phyloP scores from a whole-genome alignment of 1,284 basidiomycete species.

The Tilletia indica region DNA sequence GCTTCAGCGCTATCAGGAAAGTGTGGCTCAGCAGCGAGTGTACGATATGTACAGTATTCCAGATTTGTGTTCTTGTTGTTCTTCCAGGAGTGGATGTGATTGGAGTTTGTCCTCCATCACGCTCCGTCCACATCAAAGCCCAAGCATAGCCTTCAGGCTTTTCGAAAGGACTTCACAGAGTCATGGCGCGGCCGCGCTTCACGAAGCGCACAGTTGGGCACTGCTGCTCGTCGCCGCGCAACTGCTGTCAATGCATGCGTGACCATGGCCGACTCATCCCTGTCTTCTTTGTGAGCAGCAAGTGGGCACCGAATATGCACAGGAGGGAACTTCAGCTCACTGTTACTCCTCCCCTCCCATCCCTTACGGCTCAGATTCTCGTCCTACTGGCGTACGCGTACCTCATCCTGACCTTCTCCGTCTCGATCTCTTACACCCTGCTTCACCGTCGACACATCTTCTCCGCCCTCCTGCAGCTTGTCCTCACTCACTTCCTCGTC shows the following conservation, averaged over 20 bases:
- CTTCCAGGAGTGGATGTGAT: no score
- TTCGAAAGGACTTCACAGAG: no score
- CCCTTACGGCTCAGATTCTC: constrained; percentile 23
- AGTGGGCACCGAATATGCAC: background rate
- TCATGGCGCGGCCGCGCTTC: constrained; percentile 4
- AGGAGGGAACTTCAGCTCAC: background rate
- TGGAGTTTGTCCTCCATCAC: no score
- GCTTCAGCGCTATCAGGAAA: no score
- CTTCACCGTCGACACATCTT: constrained; percentile 26
- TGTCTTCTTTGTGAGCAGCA: constrained; percentile 25
- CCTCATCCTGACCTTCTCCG: constrained; percentile 30
- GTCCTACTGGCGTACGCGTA: constrained; percentile 33
- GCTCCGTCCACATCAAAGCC: no score
- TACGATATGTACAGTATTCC: no score
- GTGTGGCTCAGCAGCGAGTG: no score
- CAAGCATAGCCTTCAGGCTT: no score
- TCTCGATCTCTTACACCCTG: constrained; percentile 31
- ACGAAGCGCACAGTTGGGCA: background rate
- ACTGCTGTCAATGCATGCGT: constrained; percentile 24
- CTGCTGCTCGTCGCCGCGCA: constrained; percentile 13
- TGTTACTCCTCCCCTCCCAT: background rate
- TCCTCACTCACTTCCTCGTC: constrained; percentile 29
- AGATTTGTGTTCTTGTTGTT: no score
- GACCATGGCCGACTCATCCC: constrained; percentile 32
- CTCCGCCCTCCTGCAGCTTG: constrained; percentile 27